Conservation (phyloP, 2,329 filamentous ascomycete species). For the Aureobasidium sp. region DNA sequence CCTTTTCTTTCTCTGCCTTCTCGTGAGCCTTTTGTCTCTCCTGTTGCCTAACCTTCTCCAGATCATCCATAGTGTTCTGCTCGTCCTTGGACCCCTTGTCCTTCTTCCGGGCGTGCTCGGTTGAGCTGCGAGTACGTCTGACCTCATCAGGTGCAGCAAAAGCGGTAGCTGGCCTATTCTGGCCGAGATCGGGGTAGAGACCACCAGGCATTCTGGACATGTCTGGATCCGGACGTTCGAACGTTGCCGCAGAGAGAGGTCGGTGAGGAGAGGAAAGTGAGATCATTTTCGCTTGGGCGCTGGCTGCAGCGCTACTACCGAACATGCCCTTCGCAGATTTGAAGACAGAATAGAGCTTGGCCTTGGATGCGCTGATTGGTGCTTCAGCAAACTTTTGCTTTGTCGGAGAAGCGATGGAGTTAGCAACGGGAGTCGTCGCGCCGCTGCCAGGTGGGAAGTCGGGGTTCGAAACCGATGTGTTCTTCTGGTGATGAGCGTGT, state of each 20-base stretch:
- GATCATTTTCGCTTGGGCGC: constrained; percentile 53
- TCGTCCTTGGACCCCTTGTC: constrained; percentile 57
- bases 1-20: constrained; percentile 43
- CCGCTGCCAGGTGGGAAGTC: constrained; percentile 30
- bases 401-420: constrained; percentile 49
- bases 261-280: constrained; percentile 28
- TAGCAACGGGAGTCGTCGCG: constrained; percentile 41
- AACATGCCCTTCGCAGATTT: constrained; percentile 82
- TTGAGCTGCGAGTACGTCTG: constrained; percentile 51
- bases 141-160: constrained; percentile 21
- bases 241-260: constrained; percentile 5
- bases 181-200: constrained; percentile 22
- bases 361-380: constrained; percentile 85
- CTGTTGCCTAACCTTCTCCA: constrained; percentile 62
- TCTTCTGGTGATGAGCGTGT: constrained; percentile 48
- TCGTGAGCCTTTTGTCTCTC: constrained; percentile 60
- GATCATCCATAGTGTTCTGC: constrained; percentile 53
- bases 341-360: constrained; percentile 82
- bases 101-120: constrained; percentile 54
- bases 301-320: constrained; percentile 60
- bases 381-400: constrained; percentile 57
- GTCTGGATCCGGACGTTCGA: constrained; percentile 7
- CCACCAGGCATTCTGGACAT: constrained; percentile 27
- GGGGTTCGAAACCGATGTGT: constrained; percentile 38
- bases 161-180: neutral